Evolutionary conservation across 177 flowering plant species (phyloP).

Genomic region (Telopea speciosissima): DNA sequence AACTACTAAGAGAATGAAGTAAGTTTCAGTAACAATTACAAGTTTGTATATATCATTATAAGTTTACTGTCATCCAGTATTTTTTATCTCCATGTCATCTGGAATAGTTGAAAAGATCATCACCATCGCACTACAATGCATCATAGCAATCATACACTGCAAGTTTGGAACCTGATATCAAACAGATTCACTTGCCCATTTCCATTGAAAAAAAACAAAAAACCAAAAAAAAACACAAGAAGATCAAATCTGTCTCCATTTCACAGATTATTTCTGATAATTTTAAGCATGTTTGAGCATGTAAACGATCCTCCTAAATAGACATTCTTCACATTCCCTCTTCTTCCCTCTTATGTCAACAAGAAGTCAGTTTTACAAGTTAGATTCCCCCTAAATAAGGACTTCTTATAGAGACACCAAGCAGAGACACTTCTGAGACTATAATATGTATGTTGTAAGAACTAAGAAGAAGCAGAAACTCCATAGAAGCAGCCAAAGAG

Average conservation of each 20-base stretch:
- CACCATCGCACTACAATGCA: too few species aligned
- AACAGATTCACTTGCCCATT: conserved; percentile 2
- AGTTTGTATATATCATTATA: too few species aligned
- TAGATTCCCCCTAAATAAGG: conserved; percentile 17
- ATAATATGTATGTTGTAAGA: conserved; percentile 6
- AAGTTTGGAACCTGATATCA: too few species aligned
- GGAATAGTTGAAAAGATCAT: too few species aligned
- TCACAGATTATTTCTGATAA: conserved; percentile 27
- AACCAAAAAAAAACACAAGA: conserved; percentile 8
- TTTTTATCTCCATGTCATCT: too few species aligned
- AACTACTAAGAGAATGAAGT: too few species aligned
- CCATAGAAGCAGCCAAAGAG: conserved; percentile 7
- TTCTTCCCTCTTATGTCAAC: conserved; percentile 21
- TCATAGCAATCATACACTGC: too few species aligned
- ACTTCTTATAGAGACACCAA: not conserved
- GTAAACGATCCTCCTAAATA: conserved; percentile 17
- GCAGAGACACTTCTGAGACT: conserved; percentile 9
- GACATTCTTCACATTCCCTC: conserved; percentile 16
- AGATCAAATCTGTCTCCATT: conserved; percentile 15
- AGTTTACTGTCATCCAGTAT: too few species aligned
- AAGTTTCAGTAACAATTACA: too few species aligned
- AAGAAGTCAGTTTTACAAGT: conserved; percentile 39
- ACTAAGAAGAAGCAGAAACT: conserved; percentile 15
- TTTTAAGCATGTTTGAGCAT: conserved; percentile 29
- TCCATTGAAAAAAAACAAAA: conserved; percentile 9